Evolutionary conservation across 2,329 filamentous ascomycete genomes (phyloP).

Genomic region (Thelonectria olida): DNA sequence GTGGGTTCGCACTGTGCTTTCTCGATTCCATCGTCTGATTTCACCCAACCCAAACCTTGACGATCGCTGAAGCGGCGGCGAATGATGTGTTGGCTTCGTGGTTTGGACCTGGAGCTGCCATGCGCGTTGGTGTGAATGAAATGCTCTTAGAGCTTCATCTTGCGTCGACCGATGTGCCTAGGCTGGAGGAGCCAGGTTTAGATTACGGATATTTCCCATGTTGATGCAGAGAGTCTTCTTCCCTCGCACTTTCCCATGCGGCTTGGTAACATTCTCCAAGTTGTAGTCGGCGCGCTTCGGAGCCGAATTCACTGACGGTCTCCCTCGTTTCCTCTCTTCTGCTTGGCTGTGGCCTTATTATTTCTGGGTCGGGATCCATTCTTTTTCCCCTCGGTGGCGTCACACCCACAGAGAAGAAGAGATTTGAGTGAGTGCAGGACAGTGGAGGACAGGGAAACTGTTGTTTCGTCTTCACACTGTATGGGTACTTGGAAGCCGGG

Average conservation of each 20-base stretch:
- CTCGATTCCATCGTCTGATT: constrained; percentile 39
- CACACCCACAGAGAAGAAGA: constrained; percentile 7
- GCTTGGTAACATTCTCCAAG: background rate
- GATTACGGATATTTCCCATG: background rate
- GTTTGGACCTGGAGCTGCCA: background rate
- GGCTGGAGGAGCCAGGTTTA: constrained; percentile 1
- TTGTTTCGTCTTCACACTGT: constrained; percentile 22
- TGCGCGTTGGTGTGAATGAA: background rate
- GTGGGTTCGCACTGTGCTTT: constrained; percentile 31
- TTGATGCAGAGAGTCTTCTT: background rate
- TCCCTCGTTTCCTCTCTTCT: constrained; percentile 1
- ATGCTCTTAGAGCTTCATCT: background rate
- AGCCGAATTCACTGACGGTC: constrained; percentile 17
- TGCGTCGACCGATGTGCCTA: constrained; percentile 8
- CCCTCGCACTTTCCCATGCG: background rate
- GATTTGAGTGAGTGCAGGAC: constrained; percentile 11
- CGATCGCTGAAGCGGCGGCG: constrained; percentile 8
- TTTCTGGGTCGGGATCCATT: constrained; percentile 5
- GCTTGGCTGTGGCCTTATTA: constrained; percentile 13
- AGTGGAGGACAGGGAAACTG: constrained; percentile 13
- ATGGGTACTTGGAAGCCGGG: constrained; percentile 20
- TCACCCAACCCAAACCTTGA: constrained; percentile 23
- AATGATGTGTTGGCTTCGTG: background rate
- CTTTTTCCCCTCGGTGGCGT: constrained; percentile 17
- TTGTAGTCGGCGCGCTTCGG: constrained; percentile 3